phyloP scores from a whole-genome alignment of 495 filamentous ascomycete species.

The Parathielavia appendiculata region DNA sequence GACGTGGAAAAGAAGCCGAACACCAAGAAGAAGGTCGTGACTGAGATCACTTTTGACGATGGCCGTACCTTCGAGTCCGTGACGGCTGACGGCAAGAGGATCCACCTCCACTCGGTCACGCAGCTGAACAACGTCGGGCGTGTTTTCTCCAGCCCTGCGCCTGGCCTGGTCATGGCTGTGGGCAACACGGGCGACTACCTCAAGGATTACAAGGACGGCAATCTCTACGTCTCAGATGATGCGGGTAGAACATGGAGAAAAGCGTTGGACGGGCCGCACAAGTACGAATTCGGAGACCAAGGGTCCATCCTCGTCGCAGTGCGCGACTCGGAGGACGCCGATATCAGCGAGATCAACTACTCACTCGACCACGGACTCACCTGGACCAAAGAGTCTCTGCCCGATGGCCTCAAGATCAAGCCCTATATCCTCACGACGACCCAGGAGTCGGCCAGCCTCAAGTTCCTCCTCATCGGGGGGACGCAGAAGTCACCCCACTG shows the following conservation, averaged over 20 bases:
- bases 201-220: constrained; percentile 57
- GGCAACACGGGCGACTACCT: constrained; percentile 80
- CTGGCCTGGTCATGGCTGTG: constrained; percentile 86
- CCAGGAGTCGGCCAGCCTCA: constrained; percentile 82
- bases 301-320: constrained; percentile 83
- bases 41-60: constrained; percentile 89
- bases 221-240: constrained; percentile 85
- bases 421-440: constrained; percentile 75
- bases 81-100: constrained; percentile 51
- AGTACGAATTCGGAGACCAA: constrained; percentile 90
- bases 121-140: constrained; percentile 69
- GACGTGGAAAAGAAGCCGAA: constrained; percentile 55
- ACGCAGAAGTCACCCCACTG: constrained; percentile 41
- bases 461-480: constrained; percentile 70
- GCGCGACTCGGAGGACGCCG: constrained; percentile 60
- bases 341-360: constrained; percentile 56
- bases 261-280: constrained; percentile 75
- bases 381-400: constrained; percentile 64
- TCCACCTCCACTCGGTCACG: constrained; percentile 91
- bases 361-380: constrained; percentile 82
- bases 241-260: constrained; percentile 78
- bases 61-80: constrained; percentile 65
- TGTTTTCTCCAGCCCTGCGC: constrained; percentile 91
- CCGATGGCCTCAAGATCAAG: constrained; percentile 55
- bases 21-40: constrained; percentile 60